phyloP scores from a whole-genome alignment of 2,329 filamentous ascomycete genomes.

The Volutella citrinella region DNA sequence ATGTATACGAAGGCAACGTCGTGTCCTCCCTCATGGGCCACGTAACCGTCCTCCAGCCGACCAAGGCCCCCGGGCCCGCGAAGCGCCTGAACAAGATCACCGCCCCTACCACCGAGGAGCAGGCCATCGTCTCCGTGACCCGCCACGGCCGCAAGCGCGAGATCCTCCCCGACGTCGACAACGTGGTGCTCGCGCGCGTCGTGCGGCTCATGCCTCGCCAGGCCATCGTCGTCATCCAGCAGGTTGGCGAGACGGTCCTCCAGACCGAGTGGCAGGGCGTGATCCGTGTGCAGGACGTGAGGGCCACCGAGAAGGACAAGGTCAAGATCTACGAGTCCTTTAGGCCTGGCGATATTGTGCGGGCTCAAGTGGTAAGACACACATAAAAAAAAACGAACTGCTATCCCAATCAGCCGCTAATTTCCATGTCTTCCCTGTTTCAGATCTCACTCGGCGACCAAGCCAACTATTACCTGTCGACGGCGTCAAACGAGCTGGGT shows the following conservation, averaged over 20 bases:
- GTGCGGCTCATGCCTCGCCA: constrained; percentile 82
- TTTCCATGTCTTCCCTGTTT: neutral
- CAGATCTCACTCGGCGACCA: constrained; percentile 90
- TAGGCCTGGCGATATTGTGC: constrained; percentile 85
- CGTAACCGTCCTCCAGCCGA: constrained; percentile 53
- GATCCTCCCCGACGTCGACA: constrained; percentile 77
- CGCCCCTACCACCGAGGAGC: constrained; percentile 39
- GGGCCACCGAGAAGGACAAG: constrained; percentile 93
- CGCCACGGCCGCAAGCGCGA: constrained; percentile 55
- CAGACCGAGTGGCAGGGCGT: constrained; percentile 82
- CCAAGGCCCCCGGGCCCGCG: constrained; percentile 45
- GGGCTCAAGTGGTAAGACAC: constrained; percentile 72
- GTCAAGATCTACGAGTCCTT: constrained; percentile 90
- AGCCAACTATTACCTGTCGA: constrained; percentile 91
- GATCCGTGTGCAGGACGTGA: constrained; percentile 85
- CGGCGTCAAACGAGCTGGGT: constrained; percentile 84
- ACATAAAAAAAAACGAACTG: no score
- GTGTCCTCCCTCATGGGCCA: constrained; percentile 80
- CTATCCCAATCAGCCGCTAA: no score
- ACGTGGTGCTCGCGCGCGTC: constrained; percentile 78
- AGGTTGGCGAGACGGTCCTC: constrained; percentile 70
- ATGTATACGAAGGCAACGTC: constrained; percentile 72
- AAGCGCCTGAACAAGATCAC: constrained; percentile 60
- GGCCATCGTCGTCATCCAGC: constrained; percentile 81
- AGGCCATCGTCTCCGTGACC: constrained; percentile 56